These are phyloP conservation scores for Starmera amethionina DNA, from an alignment of 805 yeast species.

Conservation along the genomic window DNA sequence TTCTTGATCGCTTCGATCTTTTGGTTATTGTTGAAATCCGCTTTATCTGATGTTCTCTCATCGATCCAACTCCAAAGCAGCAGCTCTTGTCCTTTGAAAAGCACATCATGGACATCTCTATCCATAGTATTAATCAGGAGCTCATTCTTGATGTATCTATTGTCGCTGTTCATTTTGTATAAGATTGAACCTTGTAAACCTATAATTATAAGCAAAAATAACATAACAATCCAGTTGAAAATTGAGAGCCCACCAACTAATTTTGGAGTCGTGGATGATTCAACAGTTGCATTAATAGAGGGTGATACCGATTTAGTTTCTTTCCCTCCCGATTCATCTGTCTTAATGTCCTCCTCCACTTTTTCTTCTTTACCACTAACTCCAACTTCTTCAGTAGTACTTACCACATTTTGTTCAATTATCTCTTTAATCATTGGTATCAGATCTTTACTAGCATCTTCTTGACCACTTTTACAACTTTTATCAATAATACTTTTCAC, in stretches of 20 bases:
- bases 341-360: conserved; percentile 15
- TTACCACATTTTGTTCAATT: conserved; percentile 13
- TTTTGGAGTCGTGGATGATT: neutral
- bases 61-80: conserved; percentile 21
- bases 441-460: conserved; percentile 45
- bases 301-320: neutral
- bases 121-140: conserved; percentile 1
- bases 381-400: conserved; percentile 6
- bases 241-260: neutral
- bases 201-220: conserved; percentile 5
- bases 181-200: conserved; percentile 10
- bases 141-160: neutral
- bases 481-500: conserved; percentile 81
- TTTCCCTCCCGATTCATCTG: neutral
- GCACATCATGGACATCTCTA: conserved; percentile 2
- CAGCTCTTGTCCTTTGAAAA: conserved; percentile 15
- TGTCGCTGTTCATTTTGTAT: neutral
- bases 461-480: conserved; percentile 75
- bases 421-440: conserved; percentile 17
- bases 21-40: conserved; percentile 2
- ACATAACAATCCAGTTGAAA: conserved; percentile 7
- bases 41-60: conserved; percentile 13
- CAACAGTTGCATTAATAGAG: neutral
- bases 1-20: conserved; percentile 3
- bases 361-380: conserved; percentile 1